A percentile compares a stretch with the other conserved stretches of the same genome.
These are phyloP conservation scores for Silene uniflora DNA, from an alignment of 148 eudicot genomes.

Conservation along the genomic window DNA sequence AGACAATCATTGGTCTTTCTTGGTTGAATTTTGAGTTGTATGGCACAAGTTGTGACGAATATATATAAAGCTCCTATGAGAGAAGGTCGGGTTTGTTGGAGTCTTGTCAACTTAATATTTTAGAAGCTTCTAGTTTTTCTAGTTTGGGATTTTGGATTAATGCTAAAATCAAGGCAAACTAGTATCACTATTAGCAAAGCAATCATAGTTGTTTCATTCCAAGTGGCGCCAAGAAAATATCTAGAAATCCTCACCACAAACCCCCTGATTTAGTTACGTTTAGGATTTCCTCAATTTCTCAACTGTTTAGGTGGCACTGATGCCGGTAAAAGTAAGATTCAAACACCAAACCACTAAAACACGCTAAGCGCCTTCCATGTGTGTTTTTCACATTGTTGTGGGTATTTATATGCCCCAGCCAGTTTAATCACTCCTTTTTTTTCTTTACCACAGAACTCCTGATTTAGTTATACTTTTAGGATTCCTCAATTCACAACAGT, in stretches of 20 bases:
- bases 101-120: background rate
- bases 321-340: background rate
- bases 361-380: background rate
- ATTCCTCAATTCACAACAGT: background rate
- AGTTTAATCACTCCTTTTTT: too few species aligned
- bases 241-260: background rate
- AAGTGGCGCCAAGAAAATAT: background rate
- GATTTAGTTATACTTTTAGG: background rate
- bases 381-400: too few species aligned
- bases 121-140: background rate
- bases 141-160: background rate
- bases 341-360: background rate
- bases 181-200: background rate
- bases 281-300: background rate
- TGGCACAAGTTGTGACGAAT: background rate
- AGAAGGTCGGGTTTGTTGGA: background rate
- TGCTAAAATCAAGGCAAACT: background rate
- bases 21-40: background rate
- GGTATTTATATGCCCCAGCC: too few species aligned
- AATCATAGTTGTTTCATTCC: background rate
- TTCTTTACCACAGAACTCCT: background rate
- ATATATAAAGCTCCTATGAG: constrained; percentile 3
- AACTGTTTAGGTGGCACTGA: background rate
- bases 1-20: background rate
- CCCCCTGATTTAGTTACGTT: background rate